Evolutionary conservation across 305 asterid genomes (phyloP).

Genomic region (Plantago rigida): DNA sequence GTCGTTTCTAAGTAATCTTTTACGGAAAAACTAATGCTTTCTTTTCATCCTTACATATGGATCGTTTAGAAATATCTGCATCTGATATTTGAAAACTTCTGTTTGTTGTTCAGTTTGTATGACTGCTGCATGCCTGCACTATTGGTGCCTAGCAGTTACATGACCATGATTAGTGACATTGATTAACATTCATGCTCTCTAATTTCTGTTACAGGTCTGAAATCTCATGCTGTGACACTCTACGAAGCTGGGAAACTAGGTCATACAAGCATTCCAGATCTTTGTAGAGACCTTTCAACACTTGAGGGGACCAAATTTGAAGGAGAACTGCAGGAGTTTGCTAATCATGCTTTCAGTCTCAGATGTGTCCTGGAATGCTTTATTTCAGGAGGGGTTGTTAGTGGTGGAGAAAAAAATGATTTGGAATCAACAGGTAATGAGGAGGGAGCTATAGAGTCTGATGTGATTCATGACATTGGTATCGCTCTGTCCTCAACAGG

Average conservation of each 20-base stretch:
- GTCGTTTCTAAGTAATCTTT: background rate
- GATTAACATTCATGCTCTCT: conserved; percentile 18
- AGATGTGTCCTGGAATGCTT: conserved; percentile 88
- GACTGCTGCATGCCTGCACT: conserved; percentile 6
- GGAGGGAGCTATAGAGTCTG: conserved; percentile 34
- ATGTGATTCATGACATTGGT: conserved; percentile 30
- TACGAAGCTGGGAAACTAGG: conserved; percentile 98
- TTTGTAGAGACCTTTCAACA: conserved; percentile 78
- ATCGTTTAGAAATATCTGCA: background rate
- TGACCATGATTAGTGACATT: conserved; percentile 13
- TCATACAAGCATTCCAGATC: conserved; percentile 81
- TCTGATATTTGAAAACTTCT: background rate
- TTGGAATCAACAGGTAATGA: conserved; percentile 35
- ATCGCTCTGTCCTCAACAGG: conserved; percentile 34
- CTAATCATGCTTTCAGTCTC: conserved; percentile 96
- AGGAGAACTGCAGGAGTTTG: conserved; percentile 96
- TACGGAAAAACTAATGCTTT: background rate
- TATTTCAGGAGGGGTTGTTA: conserved; percentile 71
- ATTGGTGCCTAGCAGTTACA: conserved; percentile 10
- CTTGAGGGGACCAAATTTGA: conserved; percentile 92
- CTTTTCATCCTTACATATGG: background rate
- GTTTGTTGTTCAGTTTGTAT: conserved; percentile 13
- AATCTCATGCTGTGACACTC: conserved; percentile 92
- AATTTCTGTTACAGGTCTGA: conserved; percentile 55
- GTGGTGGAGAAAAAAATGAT: conserved; percentile 35